Conservation (phyloP, 495 filamentous ascomycete genomes). For the Aspergillus heteromorphus region DNA sequence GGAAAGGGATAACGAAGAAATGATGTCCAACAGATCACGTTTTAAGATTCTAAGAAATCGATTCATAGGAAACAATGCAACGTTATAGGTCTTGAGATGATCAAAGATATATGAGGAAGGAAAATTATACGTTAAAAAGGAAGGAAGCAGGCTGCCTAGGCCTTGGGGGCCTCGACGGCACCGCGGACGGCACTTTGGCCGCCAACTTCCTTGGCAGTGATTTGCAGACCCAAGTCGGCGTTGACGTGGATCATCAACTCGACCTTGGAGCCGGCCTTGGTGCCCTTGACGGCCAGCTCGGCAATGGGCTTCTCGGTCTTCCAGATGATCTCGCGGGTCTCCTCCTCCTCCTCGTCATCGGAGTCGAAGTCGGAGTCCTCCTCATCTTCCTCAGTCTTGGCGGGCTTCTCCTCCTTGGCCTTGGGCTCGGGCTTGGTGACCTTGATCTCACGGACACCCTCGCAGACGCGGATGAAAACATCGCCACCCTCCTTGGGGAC, state of each 20-base stretch:
- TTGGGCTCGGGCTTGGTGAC: conserved; percentile 79
- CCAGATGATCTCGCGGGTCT: conserved; percentile 86
- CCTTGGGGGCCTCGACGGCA: conserved; percentile 47
- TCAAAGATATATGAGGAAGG: conserved; percentile 21
- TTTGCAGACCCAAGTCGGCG: conserved; percentile 67
- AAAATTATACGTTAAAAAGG: conserved; percentile 10
- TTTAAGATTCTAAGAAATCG: conserved; percentile 2
- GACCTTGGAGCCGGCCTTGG: conserved; percentile 85
- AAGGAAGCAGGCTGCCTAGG: too few relatives aligned
- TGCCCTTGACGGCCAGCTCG: conserved; percentile 74
- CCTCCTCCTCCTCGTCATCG: conserved; percentile 64
- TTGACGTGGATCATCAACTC: conserved; percentile 87
- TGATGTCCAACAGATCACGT: conserved; percentile 3
- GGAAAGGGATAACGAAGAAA: too few relatives aligned
- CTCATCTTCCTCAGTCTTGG: conserved; percentile 53
- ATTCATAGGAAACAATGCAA: conserved; percentile 5
- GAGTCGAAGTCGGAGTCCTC: conserved; percentile 61
- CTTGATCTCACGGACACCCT: conserved; percentile 84
- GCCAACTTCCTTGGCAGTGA: conserved; percentile 80
- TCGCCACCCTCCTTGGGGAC: conserved; percentile 74
- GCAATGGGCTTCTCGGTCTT: conserved; percentile 79
- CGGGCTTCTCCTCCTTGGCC: conserved; percentile 58
- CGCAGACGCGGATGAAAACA: conserved; percentile 78
- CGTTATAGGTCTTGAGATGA: conserved; percentile 6
- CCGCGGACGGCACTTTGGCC: conserved; percentile 81